phyloP scores from a whole-genome alignment of 2,329 filamentous ascomycete species.

The Aaosphaeria arxii region DNA sequence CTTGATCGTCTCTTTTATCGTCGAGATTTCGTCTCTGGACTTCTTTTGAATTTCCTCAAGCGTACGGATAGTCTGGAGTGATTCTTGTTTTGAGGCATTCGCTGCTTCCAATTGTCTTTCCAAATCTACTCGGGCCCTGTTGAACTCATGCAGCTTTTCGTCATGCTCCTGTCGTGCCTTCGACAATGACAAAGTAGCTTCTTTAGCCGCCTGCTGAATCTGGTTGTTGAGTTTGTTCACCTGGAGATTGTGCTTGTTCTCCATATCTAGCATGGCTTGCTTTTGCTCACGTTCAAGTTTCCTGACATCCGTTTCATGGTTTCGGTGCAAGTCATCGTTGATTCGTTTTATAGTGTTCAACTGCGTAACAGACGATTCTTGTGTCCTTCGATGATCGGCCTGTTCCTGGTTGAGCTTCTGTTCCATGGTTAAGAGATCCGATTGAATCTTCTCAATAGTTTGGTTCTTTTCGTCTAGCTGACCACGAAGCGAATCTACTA shows the following conservation, averaged over 20 bases:
- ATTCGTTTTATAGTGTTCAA: constrained; percentile 57
- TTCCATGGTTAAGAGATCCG: constrained; percentile 53
- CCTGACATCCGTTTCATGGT: constrained; percentile 65
- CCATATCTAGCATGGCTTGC: constrained; percentile 37
- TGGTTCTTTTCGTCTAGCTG: constrained; percentile 73
- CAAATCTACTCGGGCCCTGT: constrained; percentile 10
- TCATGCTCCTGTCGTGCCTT: constrained; percentile 34
- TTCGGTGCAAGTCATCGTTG: constrained; percentile 68
- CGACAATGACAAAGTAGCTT: constrained; percentile 20
- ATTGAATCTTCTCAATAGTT: constrained; percentile 56
- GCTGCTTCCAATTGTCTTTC: constrained; percentile 16
- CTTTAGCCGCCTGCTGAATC: constrained; percentile 29
- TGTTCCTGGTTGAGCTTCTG: constrained; percentile 68
- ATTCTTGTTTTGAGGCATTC: constrained; percentile 24
- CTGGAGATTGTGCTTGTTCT: constrained; percentile 48
- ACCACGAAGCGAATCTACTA: constrained; percentile 79
- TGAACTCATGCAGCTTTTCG: constrained; percentile 25
- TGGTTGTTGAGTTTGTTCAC: constrained; percentile 34
- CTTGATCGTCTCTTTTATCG: constrained; percentile 15
- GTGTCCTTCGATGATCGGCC: constrained; percentile 66
- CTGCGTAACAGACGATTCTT: constrained; percentile 47
- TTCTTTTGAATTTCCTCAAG: constrained; percentile 24
- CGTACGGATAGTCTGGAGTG: constrained; percentile 19
- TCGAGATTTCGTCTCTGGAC: constrained; percentile 23
- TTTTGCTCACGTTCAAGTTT: constrained; percentile 42